Base-by-base conservation (phyloP, 108 stramenopile species). In the Cyclotella kingstonii region DNA sequence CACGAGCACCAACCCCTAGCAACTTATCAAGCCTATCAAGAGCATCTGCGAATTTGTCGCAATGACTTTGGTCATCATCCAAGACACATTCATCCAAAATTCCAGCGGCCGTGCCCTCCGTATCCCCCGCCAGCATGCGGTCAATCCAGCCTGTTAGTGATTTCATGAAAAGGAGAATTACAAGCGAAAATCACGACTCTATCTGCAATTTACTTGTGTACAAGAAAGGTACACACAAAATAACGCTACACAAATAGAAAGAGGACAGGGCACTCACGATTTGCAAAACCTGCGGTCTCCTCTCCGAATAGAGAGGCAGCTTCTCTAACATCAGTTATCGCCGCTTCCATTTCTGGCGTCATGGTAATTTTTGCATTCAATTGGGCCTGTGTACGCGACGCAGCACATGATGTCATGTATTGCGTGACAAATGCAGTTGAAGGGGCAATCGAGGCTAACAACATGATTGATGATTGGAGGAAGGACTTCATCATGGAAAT, bases 241-340 rank as follows among this genome's bases (percentile, higher is more conserved):
- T 36, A 36, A n/a, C n/a, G n/a, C n/a, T n/a, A 45, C 15, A 45
- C 43, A 45, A 15, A 9, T 15, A n/a, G n/a, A n/a, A n/a, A n/a
- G 39, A 41, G 55, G 28, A 40, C 21, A 63, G 47, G n/a, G 18
- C 7, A 76, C 75, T 17, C 33, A 76, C 68, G 68, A 63, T 78
- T 75, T n/a, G 77, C 77, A 69, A 78, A 78, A 25, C 68, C 54
- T 1, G 66, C 73, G 29, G 77, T 78, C 17, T 78, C 67, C n/a
- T 74, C 77, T 23, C 72, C 68, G 44, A 78, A 78, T 4, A 60
- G 67, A n/a, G 77, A 46, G 12, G 77, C 77, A 10, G 69, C 72
- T 12, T 46, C 67, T 44, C 77, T 62, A 3, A 78, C 72, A 12
- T 75, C 77, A 10, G 67, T 54, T 46, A 78, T 69, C 2, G 77